Conservation (phyloP, 1,284 basidiomycete genomes). For the Anthracocystis walkeri region DNA sequence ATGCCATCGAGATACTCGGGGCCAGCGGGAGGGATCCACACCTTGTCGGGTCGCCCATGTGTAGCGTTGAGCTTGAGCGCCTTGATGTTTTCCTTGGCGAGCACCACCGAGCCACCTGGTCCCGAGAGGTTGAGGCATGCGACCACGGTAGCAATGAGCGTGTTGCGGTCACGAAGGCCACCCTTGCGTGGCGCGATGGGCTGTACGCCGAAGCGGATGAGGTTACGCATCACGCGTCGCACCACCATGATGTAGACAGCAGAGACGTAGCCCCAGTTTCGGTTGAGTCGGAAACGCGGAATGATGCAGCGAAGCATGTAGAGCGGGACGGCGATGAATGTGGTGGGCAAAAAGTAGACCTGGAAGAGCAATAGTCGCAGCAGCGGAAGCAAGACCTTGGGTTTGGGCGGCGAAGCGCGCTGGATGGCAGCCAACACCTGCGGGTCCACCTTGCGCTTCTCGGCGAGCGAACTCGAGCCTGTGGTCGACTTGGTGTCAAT, state of each 20-base stretch:
- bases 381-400: conserved; percentile 37
- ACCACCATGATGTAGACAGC: conserved; percentile 55
- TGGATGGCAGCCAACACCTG: conserved; percentile 39
- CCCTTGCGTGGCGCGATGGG: conserved; percentile 61
- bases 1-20: conserved; percentile 61
- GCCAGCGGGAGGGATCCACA: conserved; percentile 64
- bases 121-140: conserved; percentile 56
- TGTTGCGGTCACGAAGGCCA: conserved; percentile 59
- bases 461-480: conserved; percentile 18
- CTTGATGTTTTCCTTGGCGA: conserved; percentile 46
- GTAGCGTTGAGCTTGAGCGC: conserved; percentile 52
- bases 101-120: conserved; percentile 59
- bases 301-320: conserved; percentile 53
- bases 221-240: conserved; percentile 53
- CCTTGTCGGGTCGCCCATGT: conserved; percentile 53
- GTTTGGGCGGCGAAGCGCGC: conserved; percentile 37
- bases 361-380: conserved; percentile 58
- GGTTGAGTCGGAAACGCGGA: conserved; percentile 48
- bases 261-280: conserved; percentile 53
- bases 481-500: conserved; percentile 17
- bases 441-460: conserved; percentile 48
- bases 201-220: conserved; percentile 59
- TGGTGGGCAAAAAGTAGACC: conserved; percentile 57
- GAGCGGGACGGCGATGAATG: conserved; percentile 49
- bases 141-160: conserved; percentile 51